Conservation (phyloP, 305 asterid species). For the Fraxinus sp. region DNA sequence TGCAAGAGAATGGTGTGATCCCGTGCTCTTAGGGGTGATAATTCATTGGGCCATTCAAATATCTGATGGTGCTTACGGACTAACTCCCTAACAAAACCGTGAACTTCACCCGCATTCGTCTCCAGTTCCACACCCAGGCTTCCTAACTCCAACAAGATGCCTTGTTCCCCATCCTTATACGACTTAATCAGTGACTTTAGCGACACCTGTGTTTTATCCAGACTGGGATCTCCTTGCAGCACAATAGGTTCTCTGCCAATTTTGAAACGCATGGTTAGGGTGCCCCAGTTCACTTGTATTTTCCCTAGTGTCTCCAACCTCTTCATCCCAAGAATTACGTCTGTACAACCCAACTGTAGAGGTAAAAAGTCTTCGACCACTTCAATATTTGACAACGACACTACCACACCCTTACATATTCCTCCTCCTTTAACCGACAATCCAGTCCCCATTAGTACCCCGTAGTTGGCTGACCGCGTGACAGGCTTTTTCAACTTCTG, state of each 20-base stretch:
- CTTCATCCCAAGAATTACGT: neutral
- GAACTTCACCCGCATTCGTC: accelerated
- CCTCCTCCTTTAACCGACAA: neutral
- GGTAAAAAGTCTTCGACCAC: neutral
- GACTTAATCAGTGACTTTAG: too few species aligned
- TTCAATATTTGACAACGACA: neutral
- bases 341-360: neutral
- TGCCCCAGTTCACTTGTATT: neutral
- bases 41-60: neutral
- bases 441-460: neutral
- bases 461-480: too few species aligned
- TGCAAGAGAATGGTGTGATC: neutral
- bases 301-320: neutral
- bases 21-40: neutral
- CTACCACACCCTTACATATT: neutral
- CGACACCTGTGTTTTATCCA: neutral
- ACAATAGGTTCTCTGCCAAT: neutral
- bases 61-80: neutral
- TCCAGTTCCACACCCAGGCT: neutral
- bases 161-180: neutral
- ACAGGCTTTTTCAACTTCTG: neutral
- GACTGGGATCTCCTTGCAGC: neutral
- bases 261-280: too few species aligned
- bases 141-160: neutral
- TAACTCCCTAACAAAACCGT: neutral